Conservation (phyloP, 2,329 filamentous ascomycete genomes). For the Alternaria ethzedia region DNA sequence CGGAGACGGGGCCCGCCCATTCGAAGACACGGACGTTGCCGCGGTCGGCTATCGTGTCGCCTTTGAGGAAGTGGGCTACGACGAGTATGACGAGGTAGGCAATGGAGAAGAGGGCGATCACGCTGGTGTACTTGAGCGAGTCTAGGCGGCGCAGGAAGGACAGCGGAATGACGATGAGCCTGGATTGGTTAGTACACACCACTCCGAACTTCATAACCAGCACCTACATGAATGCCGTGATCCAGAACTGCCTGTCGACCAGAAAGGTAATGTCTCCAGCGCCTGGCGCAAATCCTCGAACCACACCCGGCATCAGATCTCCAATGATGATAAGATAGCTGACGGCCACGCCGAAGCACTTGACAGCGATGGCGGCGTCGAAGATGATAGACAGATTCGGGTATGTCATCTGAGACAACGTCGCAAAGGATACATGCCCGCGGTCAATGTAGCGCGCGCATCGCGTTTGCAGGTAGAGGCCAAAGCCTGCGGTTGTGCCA, state of each 20-base stretch:
- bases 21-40: constrained; percentile 76
- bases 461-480: constrained; percentile 90
- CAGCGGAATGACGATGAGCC: constrained; percentile 89
- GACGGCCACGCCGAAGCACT: constrained; percentile 96
- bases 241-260: constrained; percentile 93
- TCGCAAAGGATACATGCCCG: constrained; percentile 89
- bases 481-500: constrained; percentile 85
- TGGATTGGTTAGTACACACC: constrained; percentile 42
- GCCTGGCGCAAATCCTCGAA: constrained; percentile 75
- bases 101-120: constrained; percentile 90
- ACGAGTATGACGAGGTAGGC: constrained; percentile 93
- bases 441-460: constrained; percentile 93
- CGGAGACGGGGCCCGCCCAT: constrained; percentile 79
- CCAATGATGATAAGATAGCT: constrained; percentile 99
- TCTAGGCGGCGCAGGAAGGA: constrained; percentile 91
- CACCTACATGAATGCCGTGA: constrained; percentile 89
- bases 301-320: constrained; percentile 95
- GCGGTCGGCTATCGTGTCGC: constrained; percentile 76
- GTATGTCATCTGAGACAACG: constrained; percentile 95
- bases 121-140: constrained; percentile 95
- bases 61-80: constrained; percentile 84
- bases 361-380: constrained; percentile 93
- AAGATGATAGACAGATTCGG: constrained; percentile 95
- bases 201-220: too few relatives aligned
- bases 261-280: constrained; percentile 73